Percentiles rank a stretch among this genome's conserved stretches.
Evolutionary conservation across 2,329 filamentous ascomycete species (phyloP).

Genomic region (Fusarium guadeloupense): DNA sequence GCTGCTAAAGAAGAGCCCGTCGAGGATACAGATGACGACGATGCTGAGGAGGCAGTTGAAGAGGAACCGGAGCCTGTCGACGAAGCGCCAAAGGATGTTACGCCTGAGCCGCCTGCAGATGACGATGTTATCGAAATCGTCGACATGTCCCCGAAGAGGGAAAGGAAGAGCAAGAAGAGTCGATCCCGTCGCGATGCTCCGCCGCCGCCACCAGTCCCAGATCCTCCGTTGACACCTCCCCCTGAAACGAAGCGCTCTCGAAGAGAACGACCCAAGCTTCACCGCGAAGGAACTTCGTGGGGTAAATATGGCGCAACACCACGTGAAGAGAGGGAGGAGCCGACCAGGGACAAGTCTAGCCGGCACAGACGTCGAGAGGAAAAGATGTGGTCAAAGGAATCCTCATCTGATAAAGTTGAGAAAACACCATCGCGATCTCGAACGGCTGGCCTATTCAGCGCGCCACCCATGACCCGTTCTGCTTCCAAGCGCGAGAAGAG

Average conservation of each 20-base stretch:
- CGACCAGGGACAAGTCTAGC: conserved; percentile 65
- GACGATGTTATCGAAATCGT: conserved; percentile 55
- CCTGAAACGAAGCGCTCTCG: conserved; percentile 69
- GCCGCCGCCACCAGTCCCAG: conserved; percentile 55
- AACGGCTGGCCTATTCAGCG: conserved; percentile 72
- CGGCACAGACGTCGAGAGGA: conserved; percentile 71
- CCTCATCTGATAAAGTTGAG: conserved; percentile 74
- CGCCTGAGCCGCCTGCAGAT: conserved; percentile 29
- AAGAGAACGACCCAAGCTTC: conserved; percentile 81
- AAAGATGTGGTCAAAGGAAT: conserved; percentile 71
- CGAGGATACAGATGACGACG: conserved; percentile 30
- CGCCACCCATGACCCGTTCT: conserved; percentile 72
- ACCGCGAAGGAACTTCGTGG: conserved; percentile 77
- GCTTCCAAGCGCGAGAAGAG: conserved; percentile 75
- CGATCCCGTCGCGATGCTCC: conserved; percentile 51
- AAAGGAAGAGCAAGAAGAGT: conserved; percentile 55
- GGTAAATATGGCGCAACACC: conserved; percentile 73
- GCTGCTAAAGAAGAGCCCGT: conserved; percentile 33
- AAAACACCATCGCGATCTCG: conserved; percentile 63
- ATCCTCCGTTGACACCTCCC: conserved; percentile 59
- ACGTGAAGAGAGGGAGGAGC: conserved; percentile 56
- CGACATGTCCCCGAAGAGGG: conserved; percentile 58
- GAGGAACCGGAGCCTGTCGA: conserved; percentile 46
- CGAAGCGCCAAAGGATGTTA: conserved; percentile 46
- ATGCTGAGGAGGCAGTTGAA: conserved; percentile 38